Evolutionary conservation across 2,329 filamentous ascomycete species (phyloP), one percentile per base, ranked within the genome.

Genomic region (Exophiala sp.): DNA sequence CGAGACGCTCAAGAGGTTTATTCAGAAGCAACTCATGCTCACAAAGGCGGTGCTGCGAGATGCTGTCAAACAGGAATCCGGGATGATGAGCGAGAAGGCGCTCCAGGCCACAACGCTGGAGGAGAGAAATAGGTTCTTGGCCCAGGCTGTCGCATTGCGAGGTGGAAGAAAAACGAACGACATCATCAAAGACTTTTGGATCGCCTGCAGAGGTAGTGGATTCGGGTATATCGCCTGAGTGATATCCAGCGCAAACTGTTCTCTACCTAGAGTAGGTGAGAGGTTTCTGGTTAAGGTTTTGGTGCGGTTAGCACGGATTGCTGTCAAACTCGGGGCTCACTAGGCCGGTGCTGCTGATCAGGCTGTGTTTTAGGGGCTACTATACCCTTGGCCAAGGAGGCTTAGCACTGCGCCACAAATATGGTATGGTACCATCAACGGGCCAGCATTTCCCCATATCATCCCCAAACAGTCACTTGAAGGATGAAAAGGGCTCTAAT

Each of bases 161-260:
- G 73, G 73, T 38, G 65, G 66, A 20, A 64, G 68, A 42, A 68
- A 67, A 33, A 75, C 73, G 4, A 64, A 67, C 47, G 66, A 72
- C 34, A 55, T 74, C 52, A 69, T 72, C 14, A 70, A 68, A 29
- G 61, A 69, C 2, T 75, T 75, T 52, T 76, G 74, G 74, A 57
- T 75, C 18, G 69, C 69, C 50, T 75, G 73, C 57, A 69, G 72
- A 18, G 73, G 74, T 2, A 60, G 51, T 20, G 59, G 50, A n/a
- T 63, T 63, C 59, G 59, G 57, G 33, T 64, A 64, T 44, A 58
- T 62, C 16, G 44, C 57, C 14, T 63, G 55, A 61, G 2, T 10
- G 33, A 29, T 18, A 18, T 18, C 29, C 9, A 11, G 18, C 20
- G 21, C 42, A n/a, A 10, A 29, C 12, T 11, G 29, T 14, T 8